Conservation (phyloP, 2,329 filamentous ascomycete species). For the Emergomyces orientalis region DNA sequence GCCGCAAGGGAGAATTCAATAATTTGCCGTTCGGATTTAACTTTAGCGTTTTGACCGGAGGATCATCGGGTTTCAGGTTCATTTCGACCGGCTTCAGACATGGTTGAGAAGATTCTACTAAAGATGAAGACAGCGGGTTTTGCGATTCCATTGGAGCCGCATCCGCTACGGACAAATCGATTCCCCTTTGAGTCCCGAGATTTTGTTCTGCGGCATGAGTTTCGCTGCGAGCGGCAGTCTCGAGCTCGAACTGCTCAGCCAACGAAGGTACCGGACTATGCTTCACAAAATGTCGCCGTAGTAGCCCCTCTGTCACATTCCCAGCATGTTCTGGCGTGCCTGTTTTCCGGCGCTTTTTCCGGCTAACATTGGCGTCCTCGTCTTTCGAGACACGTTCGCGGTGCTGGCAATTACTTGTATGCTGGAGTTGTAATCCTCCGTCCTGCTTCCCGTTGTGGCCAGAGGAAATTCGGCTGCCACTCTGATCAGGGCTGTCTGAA, state of each 20-base stretch:
- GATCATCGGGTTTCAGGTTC: neutral
- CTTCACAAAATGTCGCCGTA: slow-evolving; percentile 7
- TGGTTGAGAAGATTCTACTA: neutral
- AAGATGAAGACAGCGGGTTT: neutral
- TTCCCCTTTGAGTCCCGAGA: neutral
- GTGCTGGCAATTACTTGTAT: neutral
- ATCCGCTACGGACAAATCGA: neutral
- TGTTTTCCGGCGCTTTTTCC: slow-evolving; percentile 30
- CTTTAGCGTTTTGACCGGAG: slow-evolving; percentile 35
- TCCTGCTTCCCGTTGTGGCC: neutral
- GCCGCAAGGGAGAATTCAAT: slow-evolving; percentile 28
- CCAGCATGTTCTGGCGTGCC: neutral
- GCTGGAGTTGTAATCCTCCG: neutral
- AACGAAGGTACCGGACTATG: neutral
- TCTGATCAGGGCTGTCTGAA: neutral
- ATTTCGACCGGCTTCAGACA: neutral
- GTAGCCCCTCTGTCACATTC: slow-evolving; percentile 17
- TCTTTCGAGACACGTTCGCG: slow-evolving; percentile 10
- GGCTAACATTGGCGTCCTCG: slow-evolving; percentile 26
- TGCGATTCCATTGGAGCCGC: neutral
- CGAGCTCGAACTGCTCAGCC: neutral
- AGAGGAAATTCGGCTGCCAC: neutral
- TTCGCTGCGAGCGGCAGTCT: neutral
- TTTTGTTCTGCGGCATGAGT: neutral
- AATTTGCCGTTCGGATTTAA: slow-evolving; percentile 38